Conservation (phyloP, 2,329 filamentous ascomycete genomes). For the Chrysoporthe austroafricana region DNA sequence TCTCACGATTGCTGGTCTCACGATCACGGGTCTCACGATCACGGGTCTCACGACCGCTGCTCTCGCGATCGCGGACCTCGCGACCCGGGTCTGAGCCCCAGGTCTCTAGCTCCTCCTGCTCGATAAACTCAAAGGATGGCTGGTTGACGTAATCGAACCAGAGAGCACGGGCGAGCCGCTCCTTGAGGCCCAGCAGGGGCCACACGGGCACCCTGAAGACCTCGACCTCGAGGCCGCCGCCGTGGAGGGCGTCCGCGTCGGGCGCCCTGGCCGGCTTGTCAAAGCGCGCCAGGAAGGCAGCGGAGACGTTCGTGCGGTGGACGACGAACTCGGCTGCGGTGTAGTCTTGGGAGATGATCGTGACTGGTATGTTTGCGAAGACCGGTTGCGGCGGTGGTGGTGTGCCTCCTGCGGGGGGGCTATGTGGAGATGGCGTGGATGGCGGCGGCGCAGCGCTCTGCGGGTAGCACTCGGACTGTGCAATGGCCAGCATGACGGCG, state of each 20-base stretch:
- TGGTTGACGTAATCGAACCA: slow-evolving; percentile 55
- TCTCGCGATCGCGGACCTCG: slow-evolving; percentile 10
- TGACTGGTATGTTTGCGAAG: slow-evolving; percentile 54
- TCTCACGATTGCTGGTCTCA: no score
- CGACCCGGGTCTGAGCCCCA: slow-evolving; percentile 45
- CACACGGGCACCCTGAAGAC: slow-evolving; percentile 55
- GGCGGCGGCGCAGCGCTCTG: slow-evolving; percentile 19
- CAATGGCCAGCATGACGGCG: slow-evolving; percentile 59
- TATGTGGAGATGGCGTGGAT: slow-evolving; percentile 32
- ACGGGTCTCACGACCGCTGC: no score
- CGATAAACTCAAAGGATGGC: slow-evolving; percentile 33
- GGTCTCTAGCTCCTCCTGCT: slow-evolving; percentile 45
- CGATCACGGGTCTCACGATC: not conserved
- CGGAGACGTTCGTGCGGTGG: slow-evolving; percentile 54
- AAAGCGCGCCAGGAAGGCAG: slow-evolving; percentile 54
- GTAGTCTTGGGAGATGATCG: slow-evolving; percentile 55
- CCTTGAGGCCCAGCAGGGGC: slow-evolving; percentile 59
- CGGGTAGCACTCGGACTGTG: slow-evolving; percentile 57
- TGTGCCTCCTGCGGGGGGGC: slow-evolving; percentile 32
- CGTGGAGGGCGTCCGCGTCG: slow-evolving; percentile 31
- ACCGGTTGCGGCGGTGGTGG: slow-evolving; percentile 31
- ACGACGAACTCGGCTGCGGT: slow-evolving; percentile 55
- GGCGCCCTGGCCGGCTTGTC: slow-evolving; percentile 50
- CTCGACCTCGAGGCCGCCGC: slow-evolving; percentile 48
- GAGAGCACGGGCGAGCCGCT: slow-evolving; percentile 57